Evolutionary conservation across 208 protist genomes (phyloP).

Genomic region (Giardia muris): DNA sequence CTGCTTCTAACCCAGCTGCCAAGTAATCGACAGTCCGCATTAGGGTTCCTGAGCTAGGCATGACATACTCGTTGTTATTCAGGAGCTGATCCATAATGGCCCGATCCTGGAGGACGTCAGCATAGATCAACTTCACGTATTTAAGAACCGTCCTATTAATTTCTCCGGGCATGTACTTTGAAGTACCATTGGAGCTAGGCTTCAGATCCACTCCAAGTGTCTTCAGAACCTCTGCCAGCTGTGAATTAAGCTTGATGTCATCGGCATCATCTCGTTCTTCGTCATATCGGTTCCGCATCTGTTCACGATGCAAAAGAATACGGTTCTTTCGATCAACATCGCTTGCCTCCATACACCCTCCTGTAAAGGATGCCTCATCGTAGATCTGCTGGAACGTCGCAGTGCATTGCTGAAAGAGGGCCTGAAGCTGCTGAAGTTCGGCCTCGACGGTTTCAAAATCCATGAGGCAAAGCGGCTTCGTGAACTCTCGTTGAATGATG

Average conservation of each 20-base stretch:
- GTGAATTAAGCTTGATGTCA: not conserved
- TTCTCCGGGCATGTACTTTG: not conserved
- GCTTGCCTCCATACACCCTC: not conserved
- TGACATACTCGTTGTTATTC: not conserved
- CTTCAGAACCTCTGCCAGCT: not conserved
- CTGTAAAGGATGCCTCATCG: not conserved
- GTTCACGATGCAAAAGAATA: not conserved
- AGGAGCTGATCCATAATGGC: not conserved
- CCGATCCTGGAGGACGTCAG: not conserved
- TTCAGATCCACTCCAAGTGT: not conserved
- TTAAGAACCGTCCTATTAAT: constrained; percentile 4
- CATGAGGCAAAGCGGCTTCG: not conserved
- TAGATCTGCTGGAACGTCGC: not conserved
- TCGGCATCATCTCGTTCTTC: not conserved
- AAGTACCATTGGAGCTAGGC: not conserved
- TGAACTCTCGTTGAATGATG: not conserved
- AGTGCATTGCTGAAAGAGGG: not conserved
- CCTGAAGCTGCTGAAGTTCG: not conserved
- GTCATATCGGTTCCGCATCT: not conserved
- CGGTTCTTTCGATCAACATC: not conserved
- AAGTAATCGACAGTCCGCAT: not conserved
- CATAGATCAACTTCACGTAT: not conserved
- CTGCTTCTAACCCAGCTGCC: not conserved
- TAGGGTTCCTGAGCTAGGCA: not conserved
- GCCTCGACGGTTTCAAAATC: not conserved